A percentile compares a stretch with the other conserved stretches of the same genome.
phyloP scores from a whole-genome alignment of 305 asterid genomes.

The Fraxinus albicans region DNA sequence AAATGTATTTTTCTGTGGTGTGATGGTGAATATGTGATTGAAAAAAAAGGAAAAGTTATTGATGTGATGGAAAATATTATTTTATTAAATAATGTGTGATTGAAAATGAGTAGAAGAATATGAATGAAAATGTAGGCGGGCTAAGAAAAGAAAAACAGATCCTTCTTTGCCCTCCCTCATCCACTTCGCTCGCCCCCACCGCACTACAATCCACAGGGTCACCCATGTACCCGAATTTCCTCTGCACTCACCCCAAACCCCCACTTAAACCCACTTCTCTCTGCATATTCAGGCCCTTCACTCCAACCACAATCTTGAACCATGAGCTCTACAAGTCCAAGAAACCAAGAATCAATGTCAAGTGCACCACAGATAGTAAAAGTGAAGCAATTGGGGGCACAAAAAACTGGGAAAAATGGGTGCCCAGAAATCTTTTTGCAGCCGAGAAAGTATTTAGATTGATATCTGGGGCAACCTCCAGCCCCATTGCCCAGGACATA shows the following conservation, averaged over 20 bases:
- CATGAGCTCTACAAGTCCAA: slow-evolving; percentile 23
- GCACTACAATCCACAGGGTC: neutral
- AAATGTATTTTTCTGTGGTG: too few relatives aligned
- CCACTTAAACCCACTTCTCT: slow-evolving; percentile 17
- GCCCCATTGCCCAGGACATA: slow-evolving; percentile 94
- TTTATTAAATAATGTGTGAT: too few relatives aligned
- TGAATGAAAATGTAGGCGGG: too few relatives aligned
- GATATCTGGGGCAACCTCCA: slow-evolving; percentile 88
- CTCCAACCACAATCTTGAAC: slow-evolving; percentile 24
- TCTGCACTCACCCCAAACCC: slow-evolving; percentile 33
- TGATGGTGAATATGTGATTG: too few relatives aligned
- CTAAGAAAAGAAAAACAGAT: too few relatives aligned
- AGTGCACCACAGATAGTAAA: slow-evolving; percentile 38
- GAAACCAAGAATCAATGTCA: slow-evolving; percentile 37
- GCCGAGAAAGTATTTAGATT: slow-evolving; percentile 81
- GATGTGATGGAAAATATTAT: too few relatives aligned
- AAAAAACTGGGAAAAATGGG: slow-evolving; percentile 51
- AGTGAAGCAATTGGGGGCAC: slow-evolving; percentile 30
- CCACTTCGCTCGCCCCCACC: neutral
- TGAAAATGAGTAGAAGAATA: too few relatives aligned
- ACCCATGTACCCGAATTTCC: slow-evolving; percentile 56
- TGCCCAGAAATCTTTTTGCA: slow-evolving; percentile 41
- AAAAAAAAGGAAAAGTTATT: too few relatives aligned
- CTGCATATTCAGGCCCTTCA: slow-evolving; percentile 10
- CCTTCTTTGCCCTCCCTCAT: slow-evolving; percentile 2